phyloP scores from a whole-genome alignment of 345 rosid genomes.

The Corymbia maculata region DNA sequence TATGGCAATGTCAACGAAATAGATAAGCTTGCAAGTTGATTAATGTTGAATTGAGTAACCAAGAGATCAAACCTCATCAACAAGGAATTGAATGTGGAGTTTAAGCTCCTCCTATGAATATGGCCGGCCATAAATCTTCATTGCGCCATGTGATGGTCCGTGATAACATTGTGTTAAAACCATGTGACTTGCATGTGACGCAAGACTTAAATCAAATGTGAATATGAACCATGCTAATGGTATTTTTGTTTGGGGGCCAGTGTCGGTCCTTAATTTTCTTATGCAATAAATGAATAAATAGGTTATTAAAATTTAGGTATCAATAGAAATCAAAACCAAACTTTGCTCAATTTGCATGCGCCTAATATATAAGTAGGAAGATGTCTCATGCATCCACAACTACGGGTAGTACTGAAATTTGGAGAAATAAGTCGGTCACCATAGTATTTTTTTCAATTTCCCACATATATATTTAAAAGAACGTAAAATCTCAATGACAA shows the following conservation, averaged over 20 bases:
- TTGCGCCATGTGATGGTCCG: no score
- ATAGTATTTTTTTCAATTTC: not conserved
- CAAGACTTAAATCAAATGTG: not conserved
- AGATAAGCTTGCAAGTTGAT: no score
- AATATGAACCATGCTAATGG: not conserved
- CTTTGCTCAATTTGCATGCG: not conserved
- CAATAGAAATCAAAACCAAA: not conserved
- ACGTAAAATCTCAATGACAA: not conserved
- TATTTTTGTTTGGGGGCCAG: not conserved
- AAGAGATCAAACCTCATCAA: no score
- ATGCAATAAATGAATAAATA: not conserved
- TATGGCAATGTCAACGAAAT: no score
- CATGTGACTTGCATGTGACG: not conserved
- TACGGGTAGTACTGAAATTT: not conserved
- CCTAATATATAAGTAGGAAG: not conserved
- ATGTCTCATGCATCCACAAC: not conserved
- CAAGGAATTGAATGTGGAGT: no score
- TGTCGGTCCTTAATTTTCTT: not conserved
- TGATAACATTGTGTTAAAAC: no score
- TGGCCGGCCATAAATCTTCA: no score
- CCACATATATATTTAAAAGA: not conserved
- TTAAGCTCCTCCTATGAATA: no score
- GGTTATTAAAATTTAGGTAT: not conserved
- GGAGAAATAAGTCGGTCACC: not conserved
- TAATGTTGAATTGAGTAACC: no score